Base-by-base conservation (phyloP, 2,329 filamentous ascomycete genomes). In the Monilinia polystroma region DNA sequence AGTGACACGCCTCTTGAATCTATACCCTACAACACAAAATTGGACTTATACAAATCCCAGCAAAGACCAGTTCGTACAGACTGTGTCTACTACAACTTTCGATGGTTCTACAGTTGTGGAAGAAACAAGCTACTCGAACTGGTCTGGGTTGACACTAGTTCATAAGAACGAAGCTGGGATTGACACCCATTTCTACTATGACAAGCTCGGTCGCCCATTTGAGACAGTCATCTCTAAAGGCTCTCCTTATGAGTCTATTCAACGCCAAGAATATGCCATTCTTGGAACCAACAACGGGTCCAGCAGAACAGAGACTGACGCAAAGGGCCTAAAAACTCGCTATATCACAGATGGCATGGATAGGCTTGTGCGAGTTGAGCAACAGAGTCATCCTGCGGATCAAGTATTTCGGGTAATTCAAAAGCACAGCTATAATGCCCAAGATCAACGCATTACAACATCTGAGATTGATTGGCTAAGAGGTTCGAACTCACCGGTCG, bases 381-480 rank as follows among this genome's bases (percentile, higher is more conserved):
- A 58, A 43, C 63, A 64, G 20, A 53, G 58, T 47, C 49, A 64
- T 47, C 23, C 12, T 18, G 58, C 41, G 3, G 26, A 4, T 2
- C 18, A 47, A 29, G 35, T 35, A 2, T 64, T 64, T 58, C 63
- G 63, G 14, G 1, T 52, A 20, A 64, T 64, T 14, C 63, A 64
- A 41, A 53, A 64, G 12, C 3, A 64, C 23, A 51, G 29, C 12
- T 64, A 64, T n/a, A 64, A 64, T 14, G 53, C 63, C 4, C 63
- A 64, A 41, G 63, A 41, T n/a, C 63, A 64, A 41, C 63, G 10
- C 8, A 41, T 58, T 20, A 38, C n/a, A 7, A 51, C 5, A 12
- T 23, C 43, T 20, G 63, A 64, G n/a, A 43, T 64, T 58, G 63
- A 64, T 32, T 64, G 63, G 63, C 10, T 64, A 14, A 51, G 32